Percentiles rank a stretch among this genome's conserved stretches.
Evolutionary conservation across 83 land plant genomes (phyloP).

Genomic region (Thuja plicata): DNA sequence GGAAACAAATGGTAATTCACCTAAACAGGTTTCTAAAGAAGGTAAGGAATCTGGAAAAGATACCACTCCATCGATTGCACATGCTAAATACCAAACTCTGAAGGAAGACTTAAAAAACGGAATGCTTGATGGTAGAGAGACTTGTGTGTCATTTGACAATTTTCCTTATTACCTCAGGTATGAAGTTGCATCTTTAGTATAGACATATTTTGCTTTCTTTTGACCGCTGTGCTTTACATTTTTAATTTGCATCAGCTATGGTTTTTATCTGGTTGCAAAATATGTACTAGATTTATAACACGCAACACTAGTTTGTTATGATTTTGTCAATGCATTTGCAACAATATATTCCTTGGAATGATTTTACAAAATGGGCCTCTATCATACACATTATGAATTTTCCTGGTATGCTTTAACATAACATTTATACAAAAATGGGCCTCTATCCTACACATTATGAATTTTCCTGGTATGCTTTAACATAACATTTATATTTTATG

Average conservation of each 20-base stretch:
- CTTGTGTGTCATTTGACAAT: conserved; percentile 60
- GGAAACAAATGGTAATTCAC: conserved; percentile 27
- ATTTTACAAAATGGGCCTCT: not conserved
- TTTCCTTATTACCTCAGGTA: conserved; percentile 86
- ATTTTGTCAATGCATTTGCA: not conserved
- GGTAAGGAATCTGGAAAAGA: conserved; percentile 27
- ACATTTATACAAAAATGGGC: not conserved
- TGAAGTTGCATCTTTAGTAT: conserved; percentile 5
- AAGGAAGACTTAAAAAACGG: conserved; percentile 51
- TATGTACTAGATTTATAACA: not conserved
- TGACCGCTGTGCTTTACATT: not conserved
- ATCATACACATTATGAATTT: not conserved
- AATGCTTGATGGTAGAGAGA: conserved; percentile 42
- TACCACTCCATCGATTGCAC: conserved; percentile 17
- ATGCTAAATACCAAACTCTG: conserved; percentile 43
- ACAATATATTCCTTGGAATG: not conserved
- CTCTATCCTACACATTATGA: not conserved
- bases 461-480: not conserved
- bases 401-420: not conserved
- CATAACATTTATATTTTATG: not conserved
- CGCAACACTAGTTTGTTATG: not conserved
- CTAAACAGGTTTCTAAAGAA: conserved; percentile 33
- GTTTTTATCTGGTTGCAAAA: not conserved
- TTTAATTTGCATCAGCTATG: not conserved
- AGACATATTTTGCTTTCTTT: not conserved